phyloP scores from a whole-genome alignment of 1,139 yeast genomes.

The Candida gigantensis region DNA sequence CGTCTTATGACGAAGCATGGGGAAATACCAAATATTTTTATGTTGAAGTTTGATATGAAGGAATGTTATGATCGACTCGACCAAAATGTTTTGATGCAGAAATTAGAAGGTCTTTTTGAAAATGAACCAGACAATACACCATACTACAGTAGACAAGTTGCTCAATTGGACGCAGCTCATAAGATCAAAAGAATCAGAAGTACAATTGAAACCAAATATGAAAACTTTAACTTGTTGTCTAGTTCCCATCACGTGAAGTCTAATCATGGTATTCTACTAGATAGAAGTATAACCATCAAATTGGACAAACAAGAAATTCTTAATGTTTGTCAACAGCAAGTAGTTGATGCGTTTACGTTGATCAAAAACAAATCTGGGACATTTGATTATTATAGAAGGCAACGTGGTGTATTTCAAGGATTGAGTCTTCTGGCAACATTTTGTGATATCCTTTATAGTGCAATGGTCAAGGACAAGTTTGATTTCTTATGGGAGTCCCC shows the following conservation, averaged over 20 bases:
- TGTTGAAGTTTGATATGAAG: slow-evolving; percentile 74
- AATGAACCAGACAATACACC: slow-evolving; percentile 22
- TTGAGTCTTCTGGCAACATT: slow-evolving; percentile 73
- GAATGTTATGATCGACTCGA: slow-evolving; percentile 81
- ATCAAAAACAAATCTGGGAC: slow-evolving; percentile 11
- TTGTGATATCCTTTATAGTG: slow-evolving; percentile 75
- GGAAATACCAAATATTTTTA: slow-evolving; percentile 43
- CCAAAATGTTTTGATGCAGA: slow-evolving; percentile 41
- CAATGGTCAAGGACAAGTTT: slow-evolving; percentile 52
- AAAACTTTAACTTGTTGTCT: slow-evolving; percentile 9
- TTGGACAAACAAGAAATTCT: slow-evolving; percentile 27
- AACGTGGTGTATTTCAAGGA: slow-evolving; percentile 84
- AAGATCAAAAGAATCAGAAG: slow-evolving; percentile 11
- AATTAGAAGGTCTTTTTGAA: slow-evolving; percentile 27
- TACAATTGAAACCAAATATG: slow-evolving; percentile 11
- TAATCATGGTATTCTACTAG: slow-evolving; percentile 17
- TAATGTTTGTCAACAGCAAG: slow-evolving; percentile 24
- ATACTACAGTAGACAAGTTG: slow-evolving; percentile 14
- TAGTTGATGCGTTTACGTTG: slow-evolving; percentile 24
- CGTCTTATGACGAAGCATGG: slow-evolving; percentile 17
- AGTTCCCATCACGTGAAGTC: not conserved
- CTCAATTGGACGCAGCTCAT: slow-evolving; percentile 9
- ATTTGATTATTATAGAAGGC: slow-evolving; percentile 36
- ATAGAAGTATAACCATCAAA: slow-evolving; percentile 28
- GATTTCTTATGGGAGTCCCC: slow-evolving; percentile 25